phyloP scores from a whole-genome alignment of 2,329 filamentous ascomycete genomes.

The Myrmaecium sp. region DNA sequence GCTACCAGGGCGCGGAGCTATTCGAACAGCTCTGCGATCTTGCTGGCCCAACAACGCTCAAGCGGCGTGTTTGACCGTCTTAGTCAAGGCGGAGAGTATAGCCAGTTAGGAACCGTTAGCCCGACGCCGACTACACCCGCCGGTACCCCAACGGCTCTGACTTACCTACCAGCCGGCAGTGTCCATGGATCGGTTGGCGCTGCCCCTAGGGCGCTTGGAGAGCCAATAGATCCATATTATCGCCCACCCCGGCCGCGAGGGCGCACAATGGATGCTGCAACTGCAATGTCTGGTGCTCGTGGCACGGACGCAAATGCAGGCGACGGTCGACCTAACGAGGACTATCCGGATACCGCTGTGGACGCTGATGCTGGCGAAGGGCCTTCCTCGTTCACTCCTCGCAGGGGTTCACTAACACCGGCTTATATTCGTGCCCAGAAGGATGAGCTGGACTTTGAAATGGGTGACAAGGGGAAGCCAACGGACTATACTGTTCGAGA shows the following conservation, averaged over 20 bases:
- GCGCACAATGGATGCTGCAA: constrained; percentile 38
- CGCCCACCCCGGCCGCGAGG: constrained; percentile 57
- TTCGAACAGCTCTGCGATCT: constrained; percentile 44
- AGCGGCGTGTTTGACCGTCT: constrained; percentile 38
- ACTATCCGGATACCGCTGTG: constrained; percentile 27
- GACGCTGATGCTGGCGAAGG: constrained; percentile 16
- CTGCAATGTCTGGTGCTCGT: constrained; percentile 24
- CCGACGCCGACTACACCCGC: constrained; percentile 55
- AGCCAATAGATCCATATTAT: constrained; percentile 65
- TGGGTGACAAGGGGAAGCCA: constrained; percentile 33
- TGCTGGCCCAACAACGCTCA: constrained; percentile 24
- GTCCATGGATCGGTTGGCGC: constrained; percentile 24
- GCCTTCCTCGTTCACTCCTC: constrained; percentile 12
- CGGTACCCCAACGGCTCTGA: constrained; percentile 53
- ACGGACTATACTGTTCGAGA: constrained; percentile 88
- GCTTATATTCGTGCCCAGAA: constrained; percentile 34
- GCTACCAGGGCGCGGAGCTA: constrained; percentile 37
- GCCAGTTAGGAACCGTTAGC: constrained; percentile 42
- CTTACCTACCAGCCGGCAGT: constrained; percentile 44
- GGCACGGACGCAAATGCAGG: constrained; percentile 29
- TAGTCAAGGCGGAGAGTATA: constrained; percentile 32
- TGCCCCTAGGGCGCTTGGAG: constrained; percentile 22
- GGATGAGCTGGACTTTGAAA: constrained; percentile 36
- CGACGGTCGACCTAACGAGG: constrained; percentile 28
- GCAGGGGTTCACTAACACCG: constrained; percentile 18